Base-by-base conservation (phyloP, 2,329 filamentous ascomycete genomes). In the Apiospora koreana region DNA sequence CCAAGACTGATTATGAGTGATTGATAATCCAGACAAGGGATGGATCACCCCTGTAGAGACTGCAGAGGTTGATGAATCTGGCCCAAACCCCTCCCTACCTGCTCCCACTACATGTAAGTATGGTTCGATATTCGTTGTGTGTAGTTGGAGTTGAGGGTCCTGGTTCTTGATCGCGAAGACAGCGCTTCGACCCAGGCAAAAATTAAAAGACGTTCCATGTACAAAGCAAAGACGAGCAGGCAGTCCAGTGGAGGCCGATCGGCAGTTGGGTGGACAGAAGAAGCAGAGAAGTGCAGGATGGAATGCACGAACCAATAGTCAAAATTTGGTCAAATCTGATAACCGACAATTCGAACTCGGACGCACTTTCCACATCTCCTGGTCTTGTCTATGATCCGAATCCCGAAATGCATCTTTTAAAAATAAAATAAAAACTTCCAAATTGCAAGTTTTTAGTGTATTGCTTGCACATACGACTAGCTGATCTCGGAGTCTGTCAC, bases 221-320 rank as follows among this genome's bases (percentile, higher is more conserved):
- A 31, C 16, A 25, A 58, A 18, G 50, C 16, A 25, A 58, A 18
- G 50, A 35, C 50, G 50, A 21, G 50, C 28, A 58, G 6, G 8
- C 31, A 21, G 50, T 35, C 31, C 50, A 35, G 28, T 35, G 50
- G 50, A 6, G 14, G 50, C 10, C 9, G 25, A 16, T 18, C 6
- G 28, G 50, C 28, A 43, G 41, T 58, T 35, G 28, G 50, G 25
- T 35, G 28, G 50, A 9, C 28, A 31, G n/a, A 46, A 46, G 18
- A n/a, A 9, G 43, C 18, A 62, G 31, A 23, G 16, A n/a, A 62
- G 54, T 43, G 12, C 41, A 35, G 31, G 31, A 38, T 38, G 54
- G 8, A 12, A 62, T 62, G 54, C 54, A 62, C 54, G 31, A 62
- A 62, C 54, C 54, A 62, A 62, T 62, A 62, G 54, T 38, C 28